Evolutionary conservation across 768 basidiomycete species (phyloP).

Genomic region (Tephrocybe sp.): DNA sequence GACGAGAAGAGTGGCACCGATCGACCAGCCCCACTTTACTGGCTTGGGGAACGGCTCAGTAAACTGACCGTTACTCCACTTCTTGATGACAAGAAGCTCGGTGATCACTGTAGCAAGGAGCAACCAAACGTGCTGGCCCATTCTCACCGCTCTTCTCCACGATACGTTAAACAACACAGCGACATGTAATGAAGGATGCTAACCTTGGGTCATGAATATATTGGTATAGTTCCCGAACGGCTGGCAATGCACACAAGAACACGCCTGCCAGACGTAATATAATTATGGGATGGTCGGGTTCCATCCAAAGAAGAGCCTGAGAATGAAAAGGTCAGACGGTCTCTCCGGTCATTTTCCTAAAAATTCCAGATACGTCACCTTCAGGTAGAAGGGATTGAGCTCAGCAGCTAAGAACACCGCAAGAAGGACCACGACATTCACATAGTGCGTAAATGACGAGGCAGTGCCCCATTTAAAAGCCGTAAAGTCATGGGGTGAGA

Average conservation of each 20-base stretch:
- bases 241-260: constrained; percentile 85
- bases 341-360: constrained; percentile 1
- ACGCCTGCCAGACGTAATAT: constrained; percentile 70
- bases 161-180: background rate
- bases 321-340: constrained; percentile 1
- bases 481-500: constrained; percentile 86
- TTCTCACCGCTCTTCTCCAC: constrained; percentile 71
- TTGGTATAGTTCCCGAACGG: constrained; percentile 79
- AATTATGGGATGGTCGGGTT: constrained; percentile 85
- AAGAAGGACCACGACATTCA: constrained; percentile 71
- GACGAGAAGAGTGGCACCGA: constrained; percentile 55
- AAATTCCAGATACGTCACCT: constrained; percentile 41
- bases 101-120: constrained; percentile 83
- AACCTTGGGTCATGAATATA: constrained; percentile 83
- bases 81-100: constrained; percentile 74
- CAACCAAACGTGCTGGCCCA: constrained; percentile 90
- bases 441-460: constrained; percentile 67
- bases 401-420: constrained; percentile 82
- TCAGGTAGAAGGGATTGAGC: constrained; percentile 85
- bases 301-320: constrained; percentile 76
- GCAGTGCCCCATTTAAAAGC: constrained; percentile 87
- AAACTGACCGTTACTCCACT: constrained; percentile 80
- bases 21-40: constrained; percentile 68
- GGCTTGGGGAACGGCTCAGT: constrained; percentile 54
- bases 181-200: background rate